Evolutionary conservation across 352 stramenopile genomes (phyloP).

Genomic region (Nothophytophthora sp.): DNA sequence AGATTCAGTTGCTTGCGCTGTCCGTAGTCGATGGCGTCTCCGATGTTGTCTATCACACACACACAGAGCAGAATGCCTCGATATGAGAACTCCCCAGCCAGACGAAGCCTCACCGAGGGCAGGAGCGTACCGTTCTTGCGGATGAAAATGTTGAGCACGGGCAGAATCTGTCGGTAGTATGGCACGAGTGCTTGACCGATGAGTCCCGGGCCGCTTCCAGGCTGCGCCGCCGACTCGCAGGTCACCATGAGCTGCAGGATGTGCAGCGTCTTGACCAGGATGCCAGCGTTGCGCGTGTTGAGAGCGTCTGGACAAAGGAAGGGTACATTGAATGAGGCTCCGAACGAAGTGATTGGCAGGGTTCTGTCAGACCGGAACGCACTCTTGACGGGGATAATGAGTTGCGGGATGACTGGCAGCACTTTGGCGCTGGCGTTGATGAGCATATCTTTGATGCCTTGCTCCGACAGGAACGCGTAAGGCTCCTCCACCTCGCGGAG

Average conservation of each 20-base stretch:
- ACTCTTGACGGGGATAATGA: conserved; percentile 99
- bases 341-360: background rate
- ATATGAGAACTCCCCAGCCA: background rate
- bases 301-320: conserved; percentile 52
- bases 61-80: background rate
- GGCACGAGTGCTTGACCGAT: conserved; percentile 97
- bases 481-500: conserved; percentile 96
- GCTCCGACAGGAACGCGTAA: conserved; percentile 96
- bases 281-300: conserved; percentile 93
- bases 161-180: conserved; percentile 98
- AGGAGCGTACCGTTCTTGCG: conserved; percentile 88
- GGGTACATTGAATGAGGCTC: background rate
- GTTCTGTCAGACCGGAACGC: conserved; percentile 5
- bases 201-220: conserved; percentile 80
- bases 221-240: conserved; percentile 85
- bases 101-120: background rate
- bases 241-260: conserved; percentile 96
- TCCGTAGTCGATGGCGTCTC: conserved; percentile 96
- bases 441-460: conserved; percentile 98
- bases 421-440: conserved; percentile 95
- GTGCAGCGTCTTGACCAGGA: conserved; percentile 98
- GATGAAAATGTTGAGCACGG: conserved; percentile 98
- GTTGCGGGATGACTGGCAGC: conserved; percentile 96
- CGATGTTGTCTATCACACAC: conserved; percentile 92
- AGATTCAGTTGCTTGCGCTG: conserved; percentile 96